Percentiles rank a stretch among this genome's conserved stretches.
phyloP scores from a whole-genome alignment of 1,284 basidiomycete genomes.

The Amylostereum areolatum region DNA sequence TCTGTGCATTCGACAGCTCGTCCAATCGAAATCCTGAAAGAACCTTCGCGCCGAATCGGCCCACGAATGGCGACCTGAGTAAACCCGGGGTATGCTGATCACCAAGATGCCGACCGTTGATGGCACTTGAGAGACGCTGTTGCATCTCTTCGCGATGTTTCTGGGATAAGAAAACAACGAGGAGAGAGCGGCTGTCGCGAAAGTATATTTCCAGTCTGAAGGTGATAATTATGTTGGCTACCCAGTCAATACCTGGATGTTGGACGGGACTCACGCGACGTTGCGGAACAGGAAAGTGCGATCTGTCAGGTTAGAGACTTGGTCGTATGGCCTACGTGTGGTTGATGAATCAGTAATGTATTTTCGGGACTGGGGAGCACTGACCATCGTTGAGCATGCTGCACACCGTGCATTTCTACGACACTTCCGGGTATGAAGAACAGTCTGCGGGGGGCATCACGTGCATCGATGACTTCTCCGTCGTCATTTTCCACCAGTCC shows the following conservation, averaged over 20 bases:
- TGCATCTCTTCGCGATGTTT: conserved; percentile 60
- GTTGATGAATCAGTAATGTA: conserved; percentile 2
- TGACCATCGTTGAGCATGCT: conserved; percentile 76
- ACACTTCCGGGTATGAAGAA: conserved; percentile 84
- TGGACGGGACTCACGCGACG: conserved; percentile 61
- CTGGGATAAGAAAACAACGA: conserved; percentile 74
- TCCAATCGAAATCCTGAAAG: conserved; percentile 40
- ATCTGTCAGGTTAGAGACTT: conserved; percentile 74
- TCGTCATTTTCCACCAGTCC: conserved; percentile 85
- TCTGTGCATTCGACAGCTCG: conserved; percentile 63
- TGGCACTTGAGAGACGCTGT: conserved; percentile 49
- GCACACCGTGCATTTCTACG: conserved; percentile 71
- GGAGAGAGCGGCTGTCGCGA: conserved; percentile 78
- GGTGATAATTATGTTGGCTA: conserved; percentile 1
- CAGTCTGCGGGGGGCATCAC: conserved; percentile 78
- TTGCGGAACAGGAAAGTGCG: conserved; percentile 87
- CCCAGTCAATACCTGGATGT: conserved; percentile 1
- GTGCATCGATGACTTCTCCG: conserved; percentile 86
- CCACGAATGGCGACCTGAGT: conserved; percentile 51
- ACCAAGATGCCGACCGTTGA: conserved; percentile 30
- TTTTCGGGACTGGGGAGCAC: conserved; percentile 14
- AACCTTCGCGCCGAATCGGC: conserved; percentile 32
- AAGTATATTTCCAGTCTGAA: conserved; percentile 86
- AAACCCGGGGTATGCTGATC: conserved; percentile 35
- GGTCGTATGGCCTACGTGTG: conserved; percentile 67